Conservation (phyloP, 805 yeast species). For the Lachancea sp. region DNA sequence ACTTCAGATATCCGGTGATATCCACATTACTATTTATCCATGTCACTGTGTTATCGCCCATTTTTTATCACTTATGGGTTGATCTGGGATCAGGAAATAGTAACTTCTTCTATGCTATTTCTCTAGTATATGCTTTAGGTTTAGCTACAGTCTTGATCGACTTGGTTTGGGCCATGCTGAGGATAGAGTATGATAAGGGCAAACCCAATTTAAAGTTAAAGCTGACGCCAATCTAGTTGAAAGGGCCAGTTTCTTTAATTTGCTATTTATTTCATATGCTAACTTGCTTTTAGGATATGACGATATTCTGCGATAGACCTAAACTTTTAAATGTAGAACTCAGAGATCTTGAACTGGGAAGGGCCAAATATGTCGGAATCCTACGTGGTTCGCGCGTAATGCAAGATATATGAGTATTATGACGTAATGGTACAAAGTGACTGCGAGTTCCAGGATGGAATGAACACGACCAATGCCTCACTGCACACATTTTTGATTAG, state of each 20-base stretch:
- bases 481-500: too few relatives aligned
- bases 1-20: conserved; percentile 42
- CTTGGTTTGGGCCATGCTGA: conserved; percentile 72
- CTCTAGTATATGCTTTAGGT: conserved; percentile 69
- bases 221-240: conserved; percentile 43
- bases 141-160: conserved; percentile 66
- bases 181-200: conserved; percentile 55
- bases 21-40: conserved; percentile 49
- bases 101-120: conserved; percentile 92
- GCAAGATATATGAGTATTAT: too few relatives aligned
- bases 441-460: too few relatives aligned
- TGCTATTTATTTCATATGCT: conserved; percentile 3
- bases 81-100: conserved; percentile 91
- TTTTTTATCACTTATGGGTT: conserved; percentile 92
- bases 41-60: conserved; percentile 67
- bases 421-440: too few relatives aligned
- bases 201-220: conserved; percentile 33
- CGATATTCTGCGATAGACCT: too few relatives aligned
- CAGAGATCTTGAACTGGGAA: too few relatives aligned
- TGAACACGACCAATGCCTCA: too few relatives aligned
- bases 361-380: too few relatives aligned
- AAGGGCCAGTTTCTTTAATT: background rate
- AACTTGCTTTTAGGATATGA: too few relatives aligned
- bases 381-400: too few relatives aligned
- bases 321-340: too few relatives aligned